Percentiles rank a stretch among this genome's conserved stretches.
Conservation (phyloP, 257 asterid genomes). For the Jacaranda copaia region DNA sequence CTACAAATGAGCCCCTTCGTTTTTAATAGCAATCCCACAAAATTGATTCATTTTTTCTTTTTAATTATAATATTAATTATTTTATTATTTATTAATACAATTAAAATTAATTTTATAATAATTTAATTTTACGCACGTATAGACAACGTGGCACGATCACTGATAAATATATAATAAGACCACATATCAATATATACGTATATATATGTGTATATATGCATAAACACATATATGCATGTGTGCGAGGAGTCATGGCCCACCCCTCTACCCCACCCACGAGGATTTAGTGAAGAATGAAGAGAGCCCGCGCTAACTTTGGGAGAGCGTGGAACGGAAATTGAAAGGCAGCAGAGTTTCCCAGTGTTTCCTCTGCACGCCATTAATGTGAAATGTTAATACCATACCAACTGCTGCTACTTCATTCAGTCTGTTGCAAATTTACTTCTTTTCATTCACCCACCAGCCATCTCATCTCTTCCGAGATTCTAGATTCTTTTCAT, state of each 20-base stretch:
- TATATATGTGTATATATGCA: no score
- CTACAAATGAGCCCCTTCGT: no score
- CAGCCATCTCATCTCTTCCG: neutral
- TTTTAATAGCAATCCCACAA: no score
- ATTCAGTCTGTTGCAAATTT: slow-evolving; percentile 1
- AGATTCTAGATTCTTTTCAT: neutral
- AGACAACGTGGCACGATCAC: no score
- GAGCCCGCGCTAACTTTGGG: neutral
- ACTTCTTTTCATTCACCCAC: neutral
- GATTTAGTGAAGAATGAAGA: slow-evolving; percentile 14
- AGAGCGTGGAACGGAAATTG: neutral
- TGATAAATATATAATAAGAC: no score
- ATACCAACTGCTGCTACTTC: slow-evolving; percentile 30
- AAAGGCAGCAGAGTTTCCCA: neutral
- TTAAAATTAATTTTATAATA: no score
- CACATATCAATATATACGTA: no score
- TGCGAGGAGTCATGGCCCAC: neutral
- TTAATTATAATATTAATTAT: no score
- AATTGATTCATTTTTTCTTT: no score
- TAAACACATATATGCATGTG: no score
- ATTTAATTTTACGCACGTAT: no score
- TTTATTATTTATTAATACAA: no score
- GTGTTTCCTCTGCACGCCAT: slow-evolving; percentile 16
- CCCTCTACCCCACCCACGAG: neutral
- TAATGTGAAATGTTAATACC: slow-evolving; percentile 17